A percentile compares a stretch with the other conserved stretches of the same genome.
These are phyloP conservation scores for Leishmania major DNA, from an alignment of 208 protist genomes.

Conservation along the genomic window DNA sequence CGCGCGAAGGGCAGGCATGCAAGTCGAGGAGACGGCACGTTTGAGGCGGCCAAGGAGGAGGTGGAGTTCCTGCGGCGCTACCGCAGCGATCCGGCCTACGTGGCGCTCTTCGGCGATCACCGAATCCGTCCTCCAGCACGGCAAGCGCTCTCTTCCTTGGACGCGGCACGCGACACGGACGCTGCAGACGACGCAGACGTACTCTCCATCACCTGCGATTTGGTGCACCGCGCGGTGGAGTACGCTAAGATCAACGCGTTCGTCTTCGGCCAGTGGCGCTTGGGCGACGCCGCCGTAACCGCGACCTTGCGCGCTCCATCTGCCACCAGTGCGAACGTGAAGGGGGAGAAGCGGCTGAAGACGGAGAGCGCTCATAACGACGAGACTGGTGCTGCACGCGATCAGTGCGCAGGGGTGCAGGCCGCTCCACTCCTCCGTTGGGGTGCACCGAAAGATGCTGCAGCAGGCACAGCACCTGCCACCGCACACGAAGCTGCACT, in stretches of 20 bases:
- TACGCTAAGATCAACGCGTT: conserved; percentile 17
- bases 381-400: neutral
- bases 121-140: neutral
- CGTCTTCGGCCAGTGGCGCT: conserved; percentile 11
- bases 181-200: neutral
- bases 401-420: neutral
- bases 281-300: neutral
- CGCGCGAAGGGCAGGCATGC: neutral
- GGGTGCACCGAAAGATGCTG: neutral
- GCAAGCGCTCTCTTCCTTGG: neutral
- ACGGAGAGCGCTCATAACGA: neutral
- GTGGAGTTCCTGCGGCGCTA: conserved; percentile 6
- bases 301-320: neutral
- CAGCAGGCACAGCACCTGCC: neutral
- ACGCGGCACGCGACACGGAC: neutral
- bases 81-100: conserved; percentile 1
- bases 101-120: neutral
- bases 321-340: neutral
- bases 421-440: neutral
- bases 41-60: neutral
- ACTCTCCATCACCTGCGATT: neutral
- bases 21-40: neutral
- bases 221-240: conserved; percentile 14
- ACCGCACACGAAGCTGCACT: conserved; percentile 14
- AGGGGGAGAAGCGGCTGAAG: neutral